Percentiles rank a stretch among this genome's conserved stretches.
These are phyloP conservation scores for Sphaerulina vaccinii DNA, from an alignment of 2,329 filamentous ascomycete species.

Conservation along the genomic window DNA sequence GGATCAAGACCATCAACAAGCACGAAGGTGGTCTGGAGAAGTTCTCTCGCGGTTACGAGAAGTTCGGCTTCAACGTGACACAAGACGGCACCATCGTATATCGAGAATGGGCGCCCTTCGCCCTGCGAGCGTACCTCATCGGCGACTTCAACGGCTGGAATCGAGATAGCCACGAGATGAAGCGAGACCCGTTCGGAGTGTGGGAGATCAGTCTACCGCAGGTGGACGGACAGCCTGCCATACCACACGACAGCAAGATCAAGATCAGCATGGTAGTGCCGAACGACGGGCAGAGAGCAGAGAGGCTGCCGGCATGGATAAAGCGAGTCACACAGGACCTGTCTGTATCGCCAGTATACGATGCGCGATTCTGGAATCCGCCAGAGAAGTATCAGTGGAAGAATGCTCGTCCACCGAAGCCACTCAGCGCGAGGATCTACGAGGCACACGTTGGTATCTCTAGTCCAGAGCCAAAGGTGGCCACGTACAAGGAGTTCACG, in stretches of 20 bases:
- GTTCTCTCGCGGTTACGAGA: constrained; percentile 85
- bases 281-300: constrained; percentile 70
- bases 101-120: constrained; percentile 95
- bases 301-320: constrained; percentile 94
- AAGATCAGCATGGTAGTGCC: constrained; percentile 85
- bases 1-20: constrained; percentile 80
- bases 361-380: constrained; percentile 96
- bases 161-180: constrained; percentile 79
- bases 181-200: constrained; percentile 77
- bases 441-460: constrained; percentile 99
- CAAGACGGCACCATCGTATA: constrained; percentile 83
- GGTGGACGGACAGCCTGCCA: constrained; percentile 71
- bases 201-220: constrained; percentile 81
- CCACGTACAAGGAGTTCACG: constrained; percentile 97
- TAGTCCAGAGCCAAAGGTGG: constrained; percentile 80
- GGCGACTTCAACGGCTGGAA: constrained; percentile 98
- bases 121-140: constrained; percentile 76
- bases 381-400: constrained; percentile 85
- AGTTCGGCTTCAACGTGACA: constrained; percentile 79
- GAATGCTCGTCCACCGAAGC: constrained; percentile 77
- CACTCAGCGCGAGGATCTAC: constrained; percentile 84
- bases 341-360: constrained; percentile 83
- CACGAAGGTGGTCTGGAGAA: constrained; percentile 86
- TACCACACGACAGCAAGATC: constrained; percentile 91
- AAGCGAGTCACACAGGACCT: constrained; percentile 95